A percentile compares a stretch with the other conserved stretches of the same genome.
These are phyloP conservation scores for Botryotinia narcissicola DNA, from an alignment of 2,329 filamentous ascomycete genomes.

Conservation along the genomic window DNA sequence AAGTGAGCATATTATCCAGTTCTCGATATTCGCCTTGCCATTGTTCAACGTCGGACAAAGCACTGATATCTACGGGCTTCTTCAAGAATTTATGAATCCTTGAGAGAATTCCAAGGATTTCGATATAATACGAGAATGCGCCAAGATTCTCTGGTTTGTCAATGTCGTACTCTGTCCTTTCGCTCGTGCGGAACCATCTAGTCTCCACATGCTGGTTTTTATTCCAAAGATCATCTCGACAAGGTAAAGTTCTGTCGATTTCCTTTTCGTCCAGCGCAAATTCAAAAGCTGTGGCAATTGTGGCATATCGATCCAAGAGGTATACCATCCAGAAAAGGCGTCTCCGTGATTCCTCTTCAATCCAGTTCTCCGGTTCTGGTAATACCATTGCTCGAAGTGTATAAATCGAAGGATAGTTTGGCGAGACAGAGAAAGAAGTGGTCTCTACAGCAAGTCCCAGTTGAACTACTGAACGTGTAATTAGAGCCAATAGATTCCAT, in stretches of 20 bases:
- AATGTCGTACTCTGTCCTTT: constrained; percentile 58
- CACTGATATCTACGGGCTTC: constrained; percentile 83
- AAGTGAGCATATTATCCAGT: constrained; percentile 73
- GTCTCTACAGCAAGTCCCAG: constrained; percentile 80
- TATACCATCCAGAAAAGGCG: constrained; percentile 95
- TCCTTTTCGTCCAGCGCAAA: constrained; percentile 87
- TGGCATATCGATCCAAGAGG: constrained; percentile 83
- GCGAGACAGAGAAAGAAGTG: constrained; percentile 74
- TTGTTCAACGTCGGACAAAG: constrained; percentile 77
- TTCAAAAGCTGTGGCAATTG: constrained; percentile 86
- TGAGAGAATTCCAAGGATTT: constrained; percentile 82
- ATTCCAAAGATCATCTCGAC: constrained; percentile 80
- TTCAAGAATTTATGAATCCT: constrained; percentile 88
- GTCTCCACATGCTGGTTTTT: constrained; percentile 84
- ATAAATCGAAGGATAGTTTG: constrained; percentile 81
- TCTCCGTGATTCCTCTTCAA: constrained; percentile 83
- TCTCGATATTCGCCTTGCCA: constrained; percentile 88
- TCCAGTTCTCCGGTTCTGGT: constrained; percentile 78
- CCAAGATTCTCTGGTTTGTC: constrained; percentile 78
- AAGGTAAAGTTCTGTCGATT: constrained; percentile 82
- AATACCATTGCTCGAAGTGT: constrained; percentile 82
- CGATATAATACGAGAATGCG: constrained; percentile 85
- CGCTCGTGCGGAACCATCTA: constrained; percentile 66
- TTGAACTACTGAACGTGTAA: constrained; percentile 85
- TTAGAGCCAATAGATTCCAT: constrained; percentile 88